Percentiles rank a stretch among this genome's conserved stretches.
phyloP scores from a whole-genome alignment of 352 stramenopile species.

The Pythium vanterpoolii region DNA sequence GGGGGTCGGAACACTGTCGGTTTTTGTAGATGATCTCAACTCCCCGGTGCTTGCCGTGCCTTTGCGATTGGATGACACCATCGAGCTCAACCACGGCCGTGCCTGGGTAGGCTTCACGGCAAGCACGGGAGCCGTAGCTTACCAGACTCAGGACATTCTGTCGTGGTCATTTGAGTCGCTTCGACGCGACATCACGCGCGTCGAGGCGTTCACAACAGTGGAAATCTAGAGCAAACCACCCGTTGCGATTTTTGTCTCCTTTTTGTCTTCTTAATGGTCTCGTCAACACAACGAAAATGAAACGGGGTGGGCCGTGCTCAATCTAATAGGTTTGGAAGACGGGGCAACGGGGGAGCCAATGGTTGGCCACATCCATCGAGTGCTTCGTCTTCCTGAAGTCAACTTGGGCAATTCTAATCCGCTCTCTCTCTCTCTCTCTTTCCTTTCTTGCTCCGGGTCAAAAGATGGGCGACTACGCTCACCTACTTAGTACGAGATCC shows the following conservation, averaged over 20 bases:
- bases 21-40: slow-evolving; percentile 89
- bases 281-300: slow-evolving; percentile 22
- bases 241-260: slow-evolving; percentile 7
- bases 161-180: slow-evolving; percentile 78
- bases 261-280: slow-evolving; percentile 21
- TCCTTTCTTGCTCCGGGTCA: slow-evolving; percentile 7
- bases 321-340: slow-evolving; percentile 30
- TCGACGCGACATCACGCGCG: slow-evolving; percentile 25
- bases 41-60: slow-evolving; percentile 77
- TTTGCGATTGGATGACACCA: slow-evolving; percentile 75
- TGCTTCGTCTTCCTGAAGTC: slow-evolving; percentile 18
- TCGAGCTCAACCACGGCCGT: slow-evolving; percentile 80
- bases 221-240: not conserved
- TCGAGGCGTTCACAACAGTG: slow-evolving; percentile 2
- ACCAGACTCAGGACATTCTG: slow-evolving; percentile 88
- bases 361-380: slow-evolving; percentile 19
- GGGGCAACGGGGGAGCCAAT: slow-evolving; percentile 2
- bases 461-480: slow-evolving; percentile 7
- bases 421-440: slow-evolving; percentile 9
- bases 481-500: slow-evolving; percentile 72
- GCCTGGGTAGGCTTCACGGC: slow-evolving; percentile 92
- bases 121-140: slow-evolving; percentile 76
- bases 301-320: slow-evolving; percentile 20
- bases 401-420: slow-evolving; percentile 31
- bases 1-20: slow-evolving; percentile 71